Base-by-base conservation (phyloP, 768 basidiomycete genomes). In the Crepidotus variabilis region DNA sequence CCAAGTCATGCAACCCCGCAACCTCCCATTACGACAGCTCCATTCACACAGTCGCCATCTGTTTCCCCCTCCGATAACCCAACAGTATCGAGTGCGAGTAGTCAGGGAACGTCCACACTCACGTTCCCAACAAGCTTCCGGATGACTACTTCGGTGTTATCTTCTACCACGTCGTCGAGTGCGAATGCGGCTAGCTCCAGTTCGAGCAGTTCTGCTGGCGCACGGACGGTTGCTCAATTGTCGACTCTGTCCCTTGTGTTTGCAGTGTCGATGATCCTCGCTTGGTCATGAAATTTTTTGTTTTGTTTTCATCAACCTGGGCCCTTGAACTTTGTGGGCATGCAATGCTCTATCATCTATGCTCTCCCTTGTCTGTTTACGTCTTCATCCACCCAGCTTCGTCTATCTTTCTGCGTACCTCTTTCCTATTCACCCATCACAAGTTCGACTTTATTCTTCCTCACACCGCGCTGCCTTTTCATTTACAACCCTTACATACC, bases 1-100 rank as follows among this genome's bases (percentile, higher is more conserved):
- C 13, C 39, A 43, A 67, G 63, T 2, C 60, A 70, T 14, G 66
- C 67, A 47, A 66, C 62, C 36, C 67, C 65, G 39, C 60, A 51
- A 32, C 63, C 57, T 4, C 62, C 61, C 36, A 63, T 57, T 35
- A 52, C 55, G 51, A 36, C 63, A 45, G 9, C 63, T 28, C 8
- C 28, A 28, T 28, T 28, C 8, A 28, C 28, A 28, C 24, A 46
- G 54, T n/a, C 18, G 51, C 8, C 28, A 28, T 28, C 28, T 28
- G 4, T 64, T 50, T 50, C 62, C 13, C 55, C 63, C 18, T 34
- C 67, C 9, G 13, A 61, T 28, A 11, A 34, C 13, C 7, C 51
- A 21, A 46, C 46, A 0, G 8, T 34, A 2, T 39, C 50, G 22
- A 1, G n/a, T 34, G 16, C 13, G 28, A 21, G 24, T 4, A 49